Evolutionary conservation across 257 asterid genomes (phyloP).

Genomic region (Prunella vulgaris): DNA sequence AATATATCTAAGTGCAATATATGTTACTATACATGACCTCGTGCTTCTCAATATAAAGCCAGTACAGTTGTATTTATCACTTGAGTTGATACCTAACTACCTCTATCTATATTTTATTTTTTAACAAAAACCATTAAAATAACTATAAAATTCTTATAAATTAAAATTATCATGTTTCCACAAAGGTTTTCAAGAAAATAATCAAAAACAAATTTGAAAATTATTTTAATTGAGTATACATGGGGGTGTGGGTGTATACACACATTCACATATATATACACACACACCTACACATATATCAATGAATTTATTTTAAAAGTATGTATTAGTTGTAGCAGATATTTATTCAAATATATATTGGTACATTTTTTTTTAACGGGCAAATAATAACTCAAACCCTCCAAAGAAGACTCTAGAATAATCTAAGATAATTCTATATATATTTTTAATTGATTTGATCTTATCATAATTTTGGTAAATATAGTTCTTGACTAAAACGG

Average conservation of each 20-base stretch:
- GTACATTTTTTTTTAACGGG: too few species aligned
- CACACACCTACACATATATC: too few species aligned
- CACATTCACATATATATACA: too few species aligned
- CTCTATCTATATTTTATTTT: too few species aligned
- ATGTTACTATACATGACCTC: neutral
- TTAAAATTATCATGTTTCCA: neutral
- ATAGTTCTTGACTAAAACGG: too few species aligned
- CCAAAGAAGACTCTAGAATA: too few species aligned
- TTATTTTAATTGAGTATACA: neutral
- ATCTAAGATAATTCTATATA: too few species aligned
- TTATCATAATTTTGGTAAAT: too few species aligned
- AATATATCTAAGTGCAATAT: neutral
- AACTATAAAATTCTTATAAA: neutral
- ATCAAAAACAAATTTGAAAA: neutral
- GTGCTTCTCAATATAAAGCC: neutral
- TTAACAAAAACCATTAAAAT: neutral
- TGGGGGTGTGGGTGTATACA: neutral
- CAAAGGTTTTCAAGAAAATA: neutral
- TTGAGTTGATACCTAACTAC: neutral
- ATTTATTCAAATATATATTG: too few species aligned
- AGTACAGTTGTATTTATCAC: neutral
- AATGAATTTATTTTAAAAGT: neutral
- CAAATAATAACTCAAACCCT: too few species aligned
- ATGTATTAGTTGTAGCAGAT: neutral
- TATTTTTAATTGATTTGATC: too few species aligned